These are phyloP conservation scores for Xylariaceae sp. DNA, from an alignment of 2,329 filamentous ascomycete species.

Conservation along the genomic window DNA sequence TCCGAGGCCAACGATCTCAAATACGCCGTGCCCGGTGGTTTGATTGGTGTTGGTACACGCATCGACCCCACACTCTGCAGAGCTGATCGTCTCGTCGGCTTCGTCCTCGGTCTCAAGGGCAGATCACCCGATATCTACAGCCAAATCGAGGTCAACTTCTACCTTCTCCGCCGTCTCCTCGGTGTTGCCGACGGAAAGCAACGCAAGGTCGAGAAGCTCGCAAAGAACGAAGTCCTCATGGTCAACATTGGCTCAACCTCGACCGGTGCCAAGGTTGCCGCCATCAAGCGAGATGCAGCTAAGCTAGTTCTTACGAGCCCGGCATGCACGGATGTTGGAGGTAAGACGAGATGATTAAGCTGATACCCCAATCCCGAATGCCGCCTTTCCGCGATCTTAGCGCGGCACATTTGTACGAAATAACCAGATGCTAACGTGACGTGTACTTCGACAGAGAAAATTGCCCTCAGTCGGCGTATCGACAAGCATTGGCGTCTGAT, in stretches of 20 bases:
- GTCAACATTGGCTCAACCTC: conserved; percentile 98
- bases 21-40: conserved; percentile 93
- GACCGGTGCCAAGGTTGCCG: conserved; percentile 93
- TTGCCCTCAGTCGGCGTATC: conserved; percentile 90
- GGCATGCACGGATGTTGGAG: conserved; percentile 89
- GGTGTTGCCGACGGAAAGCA: conserved; percentile 99
- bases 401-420: not conserved
- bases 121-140: conserved; percentile 94
- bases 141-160: conserved; percentile 99
- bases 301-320: conserved; percentile 90
- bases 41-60: conserved; percentile 96
- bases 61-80: conserved; percentile 97
- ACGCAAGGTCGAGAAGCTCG: conserved; percentile 96
- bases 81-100: conserved; percentile 97
- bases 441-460: conserved; percentile 82
- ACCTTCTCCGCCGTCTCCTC: conserved; percentile 86
- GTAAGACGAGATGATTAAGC: conserved; percentile 6
- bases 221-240: conserved; percentile 99
- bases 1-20: conserved; percentile 98
- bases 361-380: not conserved
- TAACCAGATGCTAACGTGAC: conserved; percentile 4
- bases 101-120: conserved; percentile 93
- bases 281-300: conserved; percentile 95
- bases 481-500: conserved; percentile 55
- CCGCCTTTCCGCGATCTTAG: not conserved